Evolutionary conservation across 2,329 filamentous ascomycete species (phyloP).

Genomic region (Mollisiaceae sp.): DNA sequence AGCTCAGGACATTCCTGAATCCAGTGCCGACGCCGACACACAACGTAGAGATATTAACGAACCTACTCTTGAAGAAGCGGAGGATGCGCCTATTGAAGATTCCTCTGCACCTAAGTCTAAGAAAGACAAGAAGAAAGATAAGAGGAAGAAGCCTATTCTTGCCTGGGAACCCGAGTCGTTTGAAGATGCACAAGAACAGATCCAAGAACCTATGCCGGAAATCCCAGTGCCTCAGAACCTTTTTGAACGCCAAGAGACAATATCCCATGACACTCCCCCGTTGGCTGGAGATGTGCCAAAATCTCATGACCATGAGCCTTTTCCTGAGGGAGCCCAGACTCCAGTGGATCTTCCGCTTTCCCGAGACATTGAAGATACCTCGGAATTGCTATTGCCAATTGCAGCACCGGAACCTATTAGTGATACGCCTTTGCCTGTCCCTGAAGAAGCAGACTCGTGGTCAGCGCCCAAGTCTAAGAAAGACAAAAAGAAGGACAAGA

Average conservation of each 20-base stretch:
- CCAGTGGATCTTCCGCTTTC: not conserved
- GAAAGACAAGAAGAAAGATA: constrained; percentile 16
- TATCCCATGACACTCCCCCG: not conserved
- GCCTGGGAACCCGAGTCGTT: constrained; percentile 15
- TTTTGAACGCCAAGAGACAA: not conserved
- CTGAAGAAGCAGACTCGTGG: not conserved
- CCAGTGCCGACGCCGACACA: not conserved
- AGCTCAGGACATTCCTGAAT: not conserved
- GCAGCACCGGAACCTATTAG: not conserved
- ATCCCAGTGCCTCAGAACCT: not conserved
- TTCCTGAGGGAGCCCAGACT: not conserved
- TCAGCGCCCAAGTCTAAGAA: constrained; percentile 19
- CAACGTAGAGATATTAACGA: not conserved
- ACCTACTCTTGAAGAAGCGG: not conserved
- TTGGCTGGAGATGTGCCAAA: not conserved
- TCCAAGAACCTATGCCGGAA: constrained; percentile 21
- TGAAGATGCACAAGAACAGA: constrained; percentile 33
- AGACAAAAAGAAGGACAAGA: constrained; percentile 39
- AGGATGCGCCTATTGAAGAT: constrained; percentile 8
- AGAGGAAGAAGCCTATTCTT: constrained; percentile 29
- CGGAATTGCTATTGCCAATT: not conserved
- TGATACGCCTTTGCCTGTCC: not conserved
- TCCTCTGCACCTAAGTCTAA: constrained; percentile 12
- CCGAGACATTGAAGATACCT: constrained; percentile 7
- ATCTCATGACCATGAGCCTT: not conserved